phyloP scores from a whole-genome alignment of 495 filamentous ascomycete species.

The Podospora anserina region DNA sequence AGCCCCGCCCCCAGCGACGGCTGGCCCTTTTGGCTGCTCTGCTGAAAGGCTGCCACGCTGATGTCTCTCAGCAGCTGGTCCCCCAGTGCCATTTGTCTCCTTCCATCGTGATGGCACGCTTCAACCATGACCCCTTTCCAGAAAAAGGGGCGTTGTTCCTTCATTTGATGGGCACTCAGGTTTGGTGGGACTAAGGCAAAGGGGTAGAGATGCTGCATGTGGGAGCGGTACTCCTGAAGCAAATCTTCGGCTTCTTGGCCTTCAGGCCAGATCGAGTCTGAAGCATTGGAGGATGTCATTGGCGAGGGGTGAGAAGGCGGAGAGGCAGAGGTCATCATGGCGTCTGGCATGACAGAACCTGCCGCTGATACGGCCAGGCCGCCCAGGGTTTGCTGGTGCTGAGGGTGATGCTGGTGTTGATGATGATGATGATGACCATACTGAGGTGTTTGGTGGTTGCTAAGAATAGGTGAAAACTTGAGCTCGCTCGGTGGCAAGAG shows the following conservation, averaged over 20 bases:
- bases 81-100: constrained; percentile 26
- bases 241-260: constrained; percentile 27
- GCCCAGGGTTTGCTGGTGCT: background rate
- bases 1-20: constrained; percentile 19
- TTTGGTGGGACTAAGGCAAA: constrained; percentile 28
- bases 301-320: background rate
- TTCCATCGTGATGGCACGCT: constrained; percentile 28
- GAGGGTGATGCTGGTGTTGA: background rate
- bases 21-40: background rate
- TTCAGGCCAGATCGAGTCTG: constrained; percentile 23
- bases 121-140: constrained; percentile 37
- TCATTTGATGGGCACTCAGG: constrained; percentile 25
- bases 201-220: constrained; percentile 25
- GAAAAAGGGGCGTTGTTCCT: constrained; percentile 26
- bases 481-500: background rate
- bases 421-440: constrained; percentile 1
- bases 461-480: background rate
- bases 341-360: background rate
- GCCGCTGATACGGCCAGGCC: background rate
- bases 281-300: background rate
- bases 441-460: background rate
- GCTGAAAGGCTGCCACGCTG: constrained; percentile 20
- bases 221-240: constrained; percentile 18
- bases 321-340: background rate
- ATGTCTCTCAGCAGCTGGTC: constrained; percentile 30